Evolutionary conservation across 2,329 filamentous ascomycete genomes (phyloP), one percentile per base, ranked within the genome.

Genomic region (Alternaria alternata): DNA sequence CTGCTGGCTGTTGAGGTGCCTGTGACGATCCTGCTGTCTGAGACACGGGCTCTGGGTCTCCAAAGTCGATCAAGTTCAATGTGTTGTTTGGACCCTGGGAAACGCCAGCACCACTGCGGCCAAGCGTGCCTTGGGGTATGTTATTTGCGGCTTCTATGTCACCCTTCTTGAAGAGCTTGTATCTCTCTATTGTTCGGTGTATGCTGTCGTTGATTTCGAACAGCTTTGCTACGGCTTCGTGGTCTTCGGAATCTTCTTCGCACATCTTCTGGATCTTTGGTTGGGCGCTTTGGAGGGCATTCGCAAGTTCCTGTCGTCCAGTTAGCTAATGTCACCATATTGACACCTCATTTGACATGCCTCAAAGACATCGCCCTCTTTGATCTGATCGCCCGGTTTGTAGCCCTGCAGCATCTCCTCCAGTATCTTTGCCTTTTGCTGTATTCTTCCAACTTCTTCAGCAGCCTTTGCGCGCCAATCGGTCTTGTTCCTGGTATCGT

Each of bases 261-360:
- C 94, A 98, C 94, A 99, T 99, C 81, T 93, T 97, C 77, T 98
- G 94, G 66, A 99, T 98, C 82, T 99, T 99, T 8, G 95, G 95
- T 73, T 99, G 95, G 3, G 95, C 95, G 74, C 91, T 97, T 77
- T 93, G 92, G 46, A 99, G 84, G 9, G 95, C 89, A 65, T 91
- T 90, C 5, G 94, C 94, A 54, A 99, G 86, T 83, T 99, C 95
- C 83, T 94, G 30, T 26, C 38, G 12, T 12, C 34, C n/a, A 16
- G 60, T 76, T 36, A 75, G 62, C 52, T 20, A 59, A 32, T 24
- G 65, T 61, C 49, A 41, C 41, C 34, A 44, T 34, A 12, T 42
- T 20, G 80, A 76, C 81, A 54, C 74, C 34, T 8, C 11, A 20
- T 7, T 5, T 6, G 47, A 30, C 57, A 41, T 73, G 88, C 87